Evolutionary conservation across 495 filamentous ascomycete genomes (phyloP).

Genomic region (Hypoxylon subgilvum): DNA sequence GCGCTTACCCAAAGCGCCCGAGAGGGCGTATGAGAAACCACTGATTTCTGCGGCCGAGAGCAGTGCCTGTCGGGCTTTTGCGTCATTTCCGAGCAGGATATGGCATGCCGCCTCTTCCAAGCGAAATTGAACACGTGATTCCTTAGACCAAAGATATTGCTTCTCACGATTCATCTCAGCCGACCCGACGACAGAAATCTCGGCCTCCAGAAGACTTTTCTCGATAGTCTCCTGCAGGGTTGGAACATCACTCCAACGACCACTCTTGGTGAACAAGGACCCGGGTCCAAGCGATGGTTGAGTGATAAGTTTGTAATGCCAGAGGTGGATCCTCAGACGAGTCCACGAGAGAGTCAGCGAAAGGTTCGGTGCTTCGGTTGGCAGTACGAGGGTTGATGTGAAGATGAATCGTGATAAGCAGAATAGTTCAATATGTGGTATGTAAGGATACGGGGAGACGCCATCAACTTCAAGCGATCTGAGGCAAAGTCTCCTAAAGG

Average conservation of each 20-base stretch:
- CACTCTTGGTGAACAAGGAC: constrained; percentile 48
- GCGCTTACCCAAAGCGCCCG: constrained; percentile 85
- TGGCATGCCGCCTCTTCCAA: constrained; percentile 83
- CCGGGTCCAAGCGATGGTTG: constrained; percentile 69
- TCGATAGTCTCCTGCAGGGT: constrained; percentile 57
- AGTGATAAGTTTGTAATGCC: constrained; percentile 86
- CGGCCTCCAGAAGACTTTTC: constrained; percentile 32
- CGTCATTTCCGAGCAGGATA: constrained; percentile 84
- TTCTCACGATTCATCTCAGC: constrained; percentile 40
- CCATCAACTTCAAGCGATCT: constrained; percentile 78
- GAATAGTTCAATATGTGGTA: constrained; percentile 81
- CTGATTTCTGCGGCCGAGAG: constrained; percentile 65
- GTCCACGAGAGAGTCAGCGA: constrained; percentile 52
- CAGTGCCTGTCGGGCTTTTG: constrained; percentile 73
- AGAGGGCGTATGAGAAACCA: constrained; percentile 81
- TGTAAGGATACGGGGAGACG: constrained; percentile 82
- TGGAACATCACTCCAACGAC: constrained; percentile 57
- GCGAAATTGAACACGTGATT: constrained; percentile 67
- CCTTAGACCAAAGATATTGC: constrained; percentile 39
- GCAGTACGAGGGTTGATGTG: constrained; percentile 45
- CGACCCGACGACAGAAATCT: constrained; percentile 43
- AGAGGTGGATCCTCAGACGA: constrained; percentile 74
- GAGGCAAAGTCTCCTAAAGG: constrained; percentile 58
- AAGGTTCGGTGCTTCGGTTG: constrained; percentile 18
- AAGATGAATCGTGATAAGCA: constrained; percentile 75